A percentile compares a stretch with the other conserved stretches of the same genome.
Conservation (phyloP, 208 protist genomes). For the Tritrichomonas foetus region DNA sequence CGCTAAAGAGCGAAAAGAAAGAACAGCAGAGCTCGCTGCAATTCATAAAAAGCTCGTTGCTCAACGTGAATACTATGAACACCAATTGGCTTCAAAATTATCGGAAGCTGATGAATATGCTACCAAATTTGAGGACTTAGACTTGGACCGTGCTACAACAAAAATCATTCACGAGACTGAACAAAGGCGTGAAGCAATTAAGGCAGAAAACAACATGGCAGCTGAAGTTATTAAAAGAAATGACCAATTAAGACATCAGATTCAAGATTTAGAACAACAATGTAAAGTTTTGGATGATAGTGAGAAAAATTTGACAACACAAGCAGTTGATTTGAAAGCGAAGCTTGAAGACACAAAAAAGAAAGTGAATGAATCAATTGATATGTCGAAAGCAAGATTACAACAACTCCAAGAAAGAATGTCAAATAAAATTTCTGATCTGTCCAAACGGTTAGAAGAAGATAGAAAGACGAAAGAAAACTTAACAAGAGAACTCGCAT, state of each 20-base stretch:
- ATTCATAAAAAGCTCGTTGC: constrained; percentile 36
- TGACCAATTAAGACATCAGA: constrained; percentile 8
- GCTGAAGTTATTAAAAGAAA: constrained; percentile 27
- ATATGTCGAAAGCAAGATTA: not conserved
- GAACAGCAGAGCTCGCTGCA: not conserved
- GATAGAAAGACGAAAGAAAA: not conserved
- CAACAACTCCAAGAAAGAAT: not conserved
- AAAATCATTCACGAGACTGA: constrained; percentile 5
- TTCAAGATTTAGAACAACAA: constrained; percentile 36
- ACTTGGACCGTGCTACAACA: not conserved
- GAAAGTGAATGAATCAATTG: not conserved
- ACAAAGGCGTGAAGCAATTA: not conserved
- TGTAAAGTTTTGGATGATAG: not conserved
- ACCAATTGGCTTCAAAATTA: not conserved
- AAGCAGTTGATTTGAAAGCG: not conserved
- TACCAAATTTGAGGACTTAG: not conserved
- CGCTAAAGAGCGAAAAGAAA: constrained; percentile 15
- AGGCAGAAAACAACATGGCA: not conserved
- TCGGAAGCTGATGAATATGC: not conserved
- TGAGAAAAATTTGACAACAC: not conserved
- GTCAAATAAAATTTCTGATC: not conserved
- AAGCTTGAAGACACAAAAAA: constrained; percentile 9
- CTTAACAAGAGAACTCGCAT: not conserved
- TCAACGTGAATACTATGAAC: constrained; percentile 14
- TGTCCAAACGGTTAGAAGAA: not conserved